Conservation (phyloP, 2,329 filamentous ascomycete species). For the Nannizziopsis arthrosporioides region DNA sequence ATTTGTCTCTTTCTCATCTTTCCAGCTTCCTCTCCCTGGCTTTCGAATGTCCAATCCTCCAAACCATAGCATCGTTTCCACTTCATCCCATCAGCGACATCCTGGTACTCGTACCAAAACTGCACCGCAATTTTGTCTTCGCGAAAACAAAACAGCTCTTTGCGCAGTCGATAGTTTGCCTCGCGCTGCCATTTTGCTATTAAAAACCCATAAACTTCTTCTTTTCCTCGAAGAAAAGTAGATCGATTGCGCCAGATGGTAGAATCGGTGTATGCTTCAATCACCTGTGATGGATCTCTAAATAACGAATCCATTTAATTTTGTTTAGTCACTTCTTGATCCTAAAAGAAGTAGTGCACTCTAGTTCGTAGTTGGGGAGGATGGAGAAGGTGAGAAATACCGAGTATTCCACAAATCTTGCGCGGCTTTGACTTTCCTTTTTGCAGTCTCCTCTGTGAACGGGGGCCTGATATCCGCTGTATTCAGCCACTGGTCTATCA, state of each 20-base stretch:
- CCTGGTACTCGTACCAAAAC: constrained; percentile 79
- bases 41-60: constrained; percentile 40
- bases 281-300: constrained; percentile 54
- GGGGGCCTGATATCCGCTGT: constrained; percentile 42
- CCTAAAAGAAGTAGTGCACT: background rate
- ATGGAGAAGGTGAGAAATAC: constrained; percentile 35
- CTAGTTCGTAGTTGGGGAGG: background rate
- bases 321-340: background rate
- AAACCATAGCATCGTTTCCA: constrained; percentile 86
- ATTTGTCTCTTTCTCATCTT: constrained; percentile 40
- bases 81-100: constrained; percentile 48
- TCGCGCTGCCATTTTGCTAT: constrained; percentile 64
- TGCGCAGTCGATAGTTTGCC: constrained; percentile 59
- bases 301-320: background rate
- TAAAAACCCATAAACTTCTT: constrained; percentile 57
- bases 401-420: constrained; percentile 73
- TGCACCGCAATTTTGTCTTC: constrained; percentile 74
- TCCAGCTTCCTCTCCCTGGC: constrained; percentile 27
- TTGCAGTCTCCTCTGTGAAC: constrained; percentile 62
- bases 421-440: constrained; percentile 67
- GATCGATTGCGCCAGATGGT: constrained; percentile 72
- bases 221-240: constrained; percentile 56
- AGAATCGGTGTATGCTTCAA: constrained; percentile 62
- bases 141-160: constrained; percentile 69
- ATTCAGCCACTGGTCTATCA: background rate